A percentile compares a stretch with the other conserved stretches of the same genome.
These are phyloP conservation scores for Conidiobolus incongruus DNA, from an alignment of 371 early-diverging fungal species.

Conservation along the genomic window DNA sequence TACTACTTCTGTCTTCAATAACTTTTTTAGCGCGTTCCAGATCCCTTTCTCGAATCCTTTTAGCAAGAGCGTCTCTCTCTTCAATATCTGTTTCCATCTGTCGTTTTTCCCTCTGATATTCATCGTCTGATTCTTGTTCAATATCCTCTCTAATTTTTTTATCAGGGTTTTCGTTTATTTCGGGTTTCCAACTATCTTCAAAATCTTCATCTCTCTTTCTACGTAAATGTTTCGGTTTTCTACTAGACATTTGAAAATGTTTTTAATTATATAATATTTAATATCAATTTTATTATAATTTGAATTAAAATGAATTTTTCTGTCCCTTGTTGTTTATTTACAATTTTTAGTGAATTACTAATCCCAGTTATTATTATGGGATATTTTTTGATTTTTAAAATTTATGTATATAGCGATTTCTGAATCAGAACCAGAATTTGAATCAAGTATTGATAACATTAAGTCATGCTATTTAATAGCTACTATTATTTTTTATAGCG, in stretches of 20 bases:
- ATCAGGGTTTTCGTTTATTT: constrained; percentile 1
- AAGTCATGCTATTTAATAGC: too few relatives aligned
- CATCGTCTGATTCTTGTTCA: constrained; percentile 12
- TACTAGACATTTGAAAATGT: not conserved
- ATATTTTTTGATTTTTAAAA: too few relatives aligned
- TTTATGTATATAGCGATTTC: too few relatives aligned
- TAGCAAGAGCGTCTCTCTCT: constrained; percentile 81
- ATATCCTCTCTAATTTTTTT: not conserved
- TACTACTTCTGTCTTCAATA: constrained; percentile 58
- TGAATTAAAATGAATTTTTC: too few relatives aligned
- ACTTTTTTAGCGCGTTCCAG: constrained; percentile 53
- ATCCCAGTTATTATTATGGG: too few relatives aligned
- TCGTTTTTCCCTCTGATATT: constrained; percentile 18
- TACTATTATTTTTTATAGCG: too few relatives aligned
- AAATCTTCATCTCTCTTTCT: constrained; percentile 9
- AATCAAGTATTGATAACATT: too few relatives aligned
- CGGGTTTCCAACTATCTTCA: too few relatives aligned
- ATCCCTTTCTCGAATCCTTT: constrained; percentile 61
- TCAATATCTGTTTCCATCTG: constrained; percentile 35
- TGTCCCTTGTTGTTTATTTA: too few relatives aligned
- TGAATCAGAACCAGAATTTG: too few relatives aligned
- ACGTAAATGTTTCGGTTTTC: constrained; percentile 6
- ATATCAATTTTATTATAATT: not conserved
- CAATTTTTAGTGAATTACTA: too few relatives aligned
- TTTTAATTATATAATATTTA: not conserved